Base-by-base conservation (phyloP, 176 grass and related monocot genomes). In the Melocanna baccifera region DNA sequence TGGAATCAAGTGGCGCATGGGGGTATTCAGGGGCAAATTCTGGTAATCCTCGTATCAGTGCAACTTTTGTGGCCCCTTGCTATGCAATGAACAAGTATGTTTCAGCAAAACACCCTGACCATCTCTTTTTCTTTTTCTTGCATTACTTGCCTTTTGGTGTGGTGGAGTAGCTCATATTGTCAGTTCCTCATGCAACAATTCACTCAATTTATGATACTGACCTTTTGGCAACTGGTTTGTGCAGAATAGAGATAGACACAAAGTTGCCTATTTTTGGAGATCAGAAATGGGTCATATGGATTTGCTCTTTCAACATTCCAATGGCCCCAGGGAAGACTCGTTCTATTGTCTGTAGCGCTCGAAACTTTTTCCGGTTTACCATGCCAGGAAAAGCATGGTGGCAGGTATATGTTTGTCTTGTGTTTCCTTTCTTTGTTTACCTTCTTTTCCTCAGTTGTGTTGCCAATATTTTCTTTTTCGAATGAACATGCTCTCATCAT, bases 261-360 rank as follows among this genome's bases (percentile, higher is more conserved):
- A 98, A 98, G 79, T 50, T 98, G 37, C 96, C 96, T 3, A 85
- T 95, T 79, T 36, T 95, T 82, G 96, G 96, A 58, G 91, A 98
- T 70, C 96, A 98, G 85, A 95, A 98, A 81, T 98, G 96, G 96
- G 87, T 94, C 22, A 87, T 98, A 92, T 98, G 96, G 96, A 98
- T 98, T 77, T 98, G 96, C 82, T 98, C 96, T 46, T 98, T 95
- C 75, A 98, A 98, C 83, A 95, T 98, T 67, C 96, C 96, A 61
- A 98, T 98, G 96, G 87, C 93, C 19, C 96, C 93, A 37, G 96
- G 96, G 23, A 98, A 98, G 75, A 98, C 93, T 56, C 96, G 96
- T 70, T 98, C 93, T 59, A 98, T 98, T 81, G 96, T 98, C 70
- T 95, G 93, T 29, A 98, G 96, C 7, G 96, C 93, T 80, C 89